Base-by-base conservation (phyloP, 768 basidiomycete species). In the Naganishia antarctica region DNA sequence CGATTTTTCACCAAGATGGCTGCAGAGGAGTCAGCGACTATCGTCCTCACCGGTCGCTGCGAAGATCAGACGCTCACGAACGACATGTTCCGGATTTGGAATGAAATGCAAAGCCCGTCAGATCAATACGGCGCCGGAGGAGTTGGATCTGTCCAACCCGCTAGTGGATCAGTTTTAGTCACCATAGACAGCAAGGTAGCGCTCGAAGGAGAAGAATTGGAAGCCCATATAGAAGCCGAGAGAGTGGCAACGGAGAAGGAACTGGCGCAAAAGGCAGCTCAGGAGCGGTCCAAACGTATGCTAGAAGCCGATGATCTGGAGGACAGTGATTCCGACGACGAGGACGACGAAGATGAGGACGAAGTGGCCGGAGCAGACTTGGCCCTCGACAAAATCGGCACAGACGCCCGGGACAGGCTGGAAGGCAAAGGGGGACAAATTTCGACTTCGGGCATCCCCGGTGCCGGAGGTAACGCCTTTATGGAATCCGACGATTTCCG, bases 131-230 rank as follows among this genome's bases (percentile, higher is more conserved):
- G 94, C 67, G 84, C 86, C 70, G 94, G 93, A 5, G 87, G 83
- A 70, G 89, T 97, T 32, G 96, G 96, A 1, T 64, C 18, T 46
- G 23, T 41, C 18, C 28, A n/a, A 34, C 32, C 23, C 31, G 37
- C 5, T 9, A 21, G 21, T 29, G 50, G 25, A 32, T 47, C 40
- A 34, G 61, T 41, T 9, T 45, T 25, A 11, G 25, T 63, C 16
- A 67, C 91, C 89, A 86, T 99, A 80, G 85, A 88, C 70, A 84
- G 86, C 60, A 99, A 91, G 81, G 86, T 94, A 4, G 89, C 91
- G 3, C 81, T 99, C 15, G 84, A 88, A 72, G 96, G 94, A 18
- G 82, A 83, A 3, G 96, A 99, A 74, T 81, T 99, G 16, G 91
- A 93, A 68, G 84, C 82, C 13, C 84, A 87, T 75, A 81, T 88